A percentile compares a stretch with the other conserved stretches of the same genome.
Evolutionary conservation across 352 stramenopile species (phyloP).

Genomic region (Elongisporangium senticosum): DNA sequence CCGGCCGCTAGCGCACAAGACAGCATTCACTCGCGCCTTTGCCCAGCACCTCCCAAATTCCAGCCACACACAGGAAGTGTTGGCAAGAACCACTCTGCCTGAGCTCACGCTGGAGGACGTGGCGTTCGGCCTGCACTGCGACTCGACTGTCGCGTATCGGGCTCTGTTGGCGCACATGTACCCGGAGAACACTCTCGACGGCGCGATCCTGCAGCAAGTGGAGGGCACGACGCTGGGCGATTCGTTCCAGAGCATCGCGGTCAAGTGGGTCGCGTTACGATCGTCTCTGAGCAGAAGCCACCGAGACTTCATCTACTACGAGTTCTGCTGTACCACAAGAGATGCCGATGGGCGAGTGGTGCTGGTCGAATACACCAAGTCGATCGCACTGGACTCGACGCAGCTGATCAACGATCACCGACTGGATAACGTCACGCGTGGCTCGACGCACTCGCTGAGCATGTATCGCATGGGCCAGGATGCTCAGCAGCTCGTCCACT

Average conservation of each 20-base stretch:
- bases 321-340: background rate
- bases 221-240: background rate
- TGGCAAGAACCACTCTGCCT: background rate
- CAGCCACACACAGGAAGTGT: background rate
- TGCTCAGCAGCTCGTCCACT: background rate
- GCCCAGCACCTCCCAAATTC: background rate
- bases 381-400: background rate
- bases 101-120: background rate
- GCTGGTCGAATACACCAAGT: background rate
- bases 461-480: background rate
- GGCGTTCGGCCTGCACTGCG: background rate
- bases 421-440: background rate
- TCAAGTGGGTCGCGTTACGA: background rate
- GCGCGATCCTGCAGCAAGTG: background rate
- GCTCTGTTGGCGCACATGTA: background rate
- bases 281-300: background rate
- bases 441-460: background rate
- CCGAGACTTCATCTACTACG: background rate
- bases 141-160: background rate
- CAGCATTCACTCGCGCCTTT: background rate
- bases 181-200: background rate
- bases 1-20: background rate
- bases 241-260: background rate
- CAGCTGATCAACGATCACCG: background rate
- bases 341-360: background rate